Conservation (phyloP, 495 filamentous ascomycete genomes). For the Talaromyces trachyspermus region DNA sequence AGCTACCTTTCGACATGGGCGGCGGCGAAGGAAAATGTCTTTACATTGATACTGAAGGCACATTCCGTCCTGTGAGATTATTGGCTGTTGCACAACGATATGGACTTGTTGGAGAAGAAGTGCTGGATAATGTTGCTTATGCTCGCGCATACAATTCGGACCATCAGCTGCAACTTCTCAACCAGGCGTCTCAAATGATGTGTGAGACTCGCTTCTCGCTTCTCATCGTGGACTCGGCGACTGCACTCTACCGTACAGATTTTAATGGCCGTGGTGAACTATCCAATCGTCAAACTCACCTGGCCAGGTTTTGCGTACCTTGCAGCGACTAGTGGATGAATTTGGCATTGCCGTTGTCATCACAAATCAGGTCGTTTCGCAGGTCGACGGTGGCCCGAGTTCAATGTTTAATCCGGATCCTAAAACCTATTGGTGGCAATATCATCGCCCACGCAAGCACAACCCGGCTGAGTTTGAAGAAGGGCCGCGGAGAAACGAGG, state of each 20-base stretch:
- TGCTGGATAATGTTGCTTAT: constrained; percentile 96
- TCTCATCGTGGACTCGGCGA: constrained; percentile 90
- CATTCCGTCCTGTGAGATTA: constrained; percentile 85
- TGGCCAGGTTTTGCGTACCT: constrained; percentile 96
- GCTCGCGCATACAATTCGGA: constrained; percentile 97
- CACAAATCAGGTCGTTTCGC: constrained; percentile 96
- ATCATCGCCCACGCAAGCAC: constrained; percentile 98
- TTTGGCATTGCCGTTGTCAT: constrained; percentile 98
- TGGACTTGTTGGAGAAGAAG: constrained; percentile 91
- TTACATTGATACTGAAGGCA: constrained; percentile 99
- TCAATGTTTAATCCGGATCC: constrained; percentile 99
- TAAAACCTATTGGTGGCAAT: constrained; percentile 97
- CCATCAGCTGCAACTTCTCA: constrained; percentile 89
- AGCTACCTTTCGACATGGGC: constrained; percentile 97
- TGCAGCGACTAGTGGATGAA: constrained; percentile 92
- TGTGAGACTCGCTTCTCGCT: constrained; percentile 96
- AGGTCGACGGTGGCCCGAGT: constrained; percentile 91
- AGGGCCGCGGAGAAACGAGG: constrained; percentile 88
- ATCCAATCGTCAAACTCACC: constrained; percentile 78
- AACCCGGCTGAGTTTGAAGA: constrained; percentile 83
- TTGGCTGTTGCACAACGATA: constrained; percentile 90
- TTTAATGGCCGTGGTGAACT: constrained; percentile 93
- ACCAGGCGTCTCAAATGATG: constrained; percentile 97
- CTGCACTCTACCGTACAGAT: constrained; percentile 89
- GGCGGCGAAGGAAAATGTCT: constrained; percentile 97